phyloP scores from a whole-genome alignment of 352 stramenopile genomes.

The Globisporangium uncinulatum region DNA sequence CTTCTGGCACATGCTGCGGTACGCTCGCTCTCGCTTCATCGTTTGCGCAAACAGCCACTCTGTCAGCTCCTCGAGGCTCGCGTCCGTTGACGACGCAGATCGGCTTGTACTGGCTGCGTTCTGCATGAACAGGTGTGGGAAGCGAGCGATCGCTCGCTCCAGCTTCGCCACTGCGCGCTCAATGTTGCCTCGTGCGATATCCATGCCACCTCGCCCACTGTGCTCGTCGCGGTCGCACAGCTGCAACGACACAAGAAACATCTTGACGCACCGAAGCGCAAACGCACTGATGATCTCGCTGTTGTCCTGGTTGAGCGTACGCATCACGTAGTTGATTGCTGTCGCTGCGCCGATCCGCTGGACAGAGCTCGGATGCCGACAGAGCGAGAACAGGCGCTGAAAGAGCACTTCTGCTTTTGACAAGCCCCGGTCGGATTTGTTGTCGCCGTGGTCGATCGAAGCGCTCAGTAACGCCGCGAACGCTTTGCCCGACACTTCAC shows the following conservation, averaged over 20 bases:
- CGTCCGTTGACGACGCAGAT: constrained; percentile 15
- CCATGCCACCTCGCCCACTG: constrained; percentile 22
- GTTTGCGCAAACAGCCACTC: constrained; percentile 38
- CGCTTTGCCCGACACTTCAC: constrained; percentile 57
- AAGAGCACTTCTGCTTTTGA: constrained; percentile 49
- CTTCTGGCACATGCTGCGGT: constrained; percentile 32
- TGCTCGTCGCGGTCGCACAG: constrained; percentile 42
- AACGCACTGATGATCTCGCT: constrained; percentile 40
- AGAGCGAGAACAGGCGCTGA: constrained; percentile 67
- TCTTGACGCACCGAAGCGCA: constrained; percentile 60
- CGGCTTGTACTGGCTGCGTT: background rate
- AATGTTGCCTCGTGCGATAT: constrained; percentile 54
- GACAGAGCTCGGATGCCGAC: constrained; percentile 46
- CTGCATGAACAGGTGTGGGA: constrained; percentile 40
- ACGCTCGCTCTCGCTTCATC: constrained; percentile 27
- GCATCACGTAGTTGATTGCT: constrained; percentile 66
- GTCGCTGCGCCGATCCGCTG: constrained; percentile 61
- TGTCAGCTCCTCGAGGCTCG: constrained; percentile 15
- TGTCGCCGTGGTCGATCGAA: constrained; percentile 27
- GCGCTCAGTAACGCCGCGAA: constrained; percentile 47
- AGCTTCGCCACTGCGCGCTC: constrained; percentile 53
- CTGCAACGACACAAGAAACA: constrained; percentile 56
- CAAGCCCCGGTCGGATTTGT: constrained; percentile 5
- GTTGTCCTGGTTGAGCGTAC: constrained; percentile 54
- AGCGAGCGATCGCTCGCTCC: constrained; percentile 47